Evolutionary conservation across 257 asterid species (phyloP).

Genomic region (Solanum chilense): DNA sequence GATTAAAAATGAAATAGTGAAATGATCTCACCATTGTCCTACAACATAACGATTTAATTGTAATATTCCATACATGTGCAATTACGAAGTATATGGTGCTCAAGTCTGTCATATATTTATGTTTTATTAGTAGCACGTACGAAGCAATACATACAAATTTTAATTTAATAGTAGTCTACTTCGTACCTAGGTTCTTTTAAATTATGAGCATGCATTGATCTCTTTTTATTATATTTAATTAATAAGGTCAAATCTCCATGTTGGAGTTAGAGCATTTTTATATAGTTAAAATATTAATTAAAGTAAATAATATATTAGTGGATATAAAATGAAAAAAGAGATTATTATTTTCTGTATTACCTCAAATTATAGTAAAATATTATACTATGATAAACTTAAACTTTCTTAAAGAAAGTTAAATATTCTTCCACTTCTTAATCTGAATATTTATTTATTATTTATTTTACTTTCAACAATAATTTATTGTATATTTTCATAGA

Average conservation of each 20-base stretch:
- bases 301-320: neutral
- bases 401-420: neutral
- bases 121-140: neutral
- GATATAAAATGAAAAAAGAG: neutral
- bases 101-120: neutral
- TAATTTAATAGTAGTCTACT: neutral
- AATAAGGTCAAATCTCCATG: neutral
- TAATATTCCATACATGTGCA: constrained; percentile 6
- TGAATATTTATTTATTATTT: neutral
- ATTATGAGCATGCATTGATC: neutral
- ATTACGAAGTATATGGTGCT: neutral
- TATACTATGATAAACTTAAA: neutral
- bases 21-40: neutral
- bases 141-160: neutral
- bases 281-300: neutral
- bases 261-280: neutral
- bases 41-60: neutral
- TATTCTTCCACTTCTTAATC: neutral
- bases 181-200: neutral
- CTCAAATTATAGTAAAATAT: neutral
- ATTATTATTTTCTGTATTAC: neutral
- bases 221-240: neutral
- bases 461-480: neutral
- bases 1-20: too few species aligned
- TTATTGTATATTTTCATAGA: neutral